These are phyloP conservation scores for Litchi chinensis DNA, from an alignment of 345 rosid species.

Conservation along the genomic window DNA sequence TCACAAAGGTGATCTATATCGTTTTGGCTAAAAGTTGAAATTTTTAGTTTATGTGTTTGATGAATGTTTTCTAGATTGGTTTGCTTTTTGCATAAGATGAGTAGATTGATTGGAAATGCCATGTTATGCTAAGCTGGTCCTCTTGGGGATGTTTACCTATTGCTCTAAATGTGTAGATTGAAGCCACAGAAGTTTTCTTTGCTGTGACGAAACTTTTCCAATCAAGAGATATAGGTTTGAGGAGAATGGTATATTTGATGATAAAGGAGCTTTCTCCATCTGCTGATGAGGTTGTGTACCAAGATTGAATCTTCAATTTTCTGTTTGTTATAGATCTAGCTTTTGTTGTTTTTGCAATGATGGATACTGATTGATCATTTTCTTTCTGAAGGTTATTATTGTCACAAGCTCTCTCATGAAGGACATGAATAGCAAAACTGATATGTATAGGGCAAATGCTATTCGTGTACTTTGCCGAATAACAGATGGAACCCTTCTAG, in stretches of 20 bases:
- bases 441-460: constrained; percentile 97
- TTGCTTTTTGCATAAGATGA: neutral
- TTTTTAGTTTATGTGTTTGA: constrained; percentile 7
- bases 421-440: constrained; percentile 99
- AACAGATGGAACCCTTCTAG: constrained; percentile 88
- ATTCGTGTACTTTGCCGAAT: constrained; percentile 96
- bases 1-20: constrained; percentile 66
- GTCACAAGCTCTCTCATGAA: constrained; percentile 98
- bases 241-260: constrained; percentile 98
- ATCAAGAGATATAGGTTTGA: constrained; percentile 84
- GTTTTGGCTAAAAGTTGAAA: constrained; percentile 7
- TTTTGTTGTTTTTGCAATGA: constrained; percentile 1
- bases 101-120: neutral
- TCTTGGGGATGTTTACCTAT: constrained; percentile 12
- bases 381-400: constrained; percentile 69
- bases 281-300: constrained; percentile 81
- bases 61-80: neutral
- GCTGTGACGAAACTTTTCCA: constrained; percentile 96
- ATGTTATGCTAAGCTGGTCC: neutral
- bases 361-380: constrained; percentile 24
- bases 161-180: constrained; percentile 48
- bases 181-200: constrained; percentile 97
- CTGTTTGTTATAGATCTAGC: neutral
- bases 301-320: constrained; percentile 1
- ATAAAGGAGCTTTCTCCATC: constrained; percentile 98